Percentiles rank a stretch among this genome's conserved stretches.
Conservation (phyloP, 2,329 filamentous ascomycete genomes). For the Pestalotiopsis sp. region DNA sequence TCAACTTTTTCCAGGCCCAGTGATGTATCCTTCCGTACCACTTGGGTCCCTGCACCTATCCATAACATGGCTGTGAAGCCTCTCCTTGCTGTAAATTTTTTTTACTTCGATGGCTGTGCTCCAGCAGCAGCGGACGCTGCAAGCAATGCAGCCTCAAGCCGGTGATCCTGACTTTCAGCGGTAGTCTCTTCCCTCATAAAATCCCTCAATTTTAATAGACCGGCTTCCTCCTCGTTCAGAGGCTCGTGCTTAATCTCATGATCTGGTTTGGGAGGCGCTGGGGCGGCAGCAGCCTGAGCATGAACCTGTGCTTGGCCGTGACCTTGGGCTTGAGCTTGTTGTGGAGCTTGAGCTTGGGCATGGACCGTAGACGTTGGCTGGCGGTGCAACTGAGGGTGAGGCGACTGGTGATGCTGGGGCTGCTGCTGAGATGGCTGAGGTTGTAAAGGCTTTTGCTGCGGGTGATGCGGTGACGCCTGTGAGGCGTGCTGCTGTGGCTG, state of each 20-base stretch:
- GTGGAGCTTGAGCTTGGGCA: not conserved
- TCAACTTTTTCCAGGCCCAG: not conserved
- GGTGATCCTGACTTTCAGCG: not conserved
- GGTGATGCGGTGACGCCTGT: conserved; percentile 17
- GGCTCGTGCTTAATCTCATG: conserved; percentile 3
- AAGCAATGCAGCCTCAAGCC: not conserved
- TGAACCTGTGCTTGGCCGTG: not conserved
- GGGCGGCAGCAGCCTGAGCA: not conserved
- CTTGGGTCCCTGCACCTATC: not conserved
- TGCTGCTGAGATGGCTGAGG: conserved; percentile 13
- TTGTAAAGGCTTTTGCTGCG: conserved; percentile 15
- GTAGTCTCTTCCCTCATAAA: conserved; percentile 1
- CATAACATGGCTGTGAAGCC: not conserved
- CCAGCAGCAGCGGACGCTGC: not conserved
- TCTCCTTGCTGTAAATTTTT: not conserved
- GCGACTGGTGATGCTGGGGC: not conserved
- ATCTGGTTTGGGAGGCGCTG: not conserved
- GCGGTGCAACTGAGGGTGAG: not conserved
- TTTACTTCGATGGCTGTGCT: not conserved
- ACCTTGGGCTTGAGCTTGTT: not conserved
- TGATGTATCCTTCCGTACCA: not conserved
- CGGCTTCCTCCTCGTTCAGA: conserved; percentile 6
- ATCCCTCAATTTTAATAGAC: not conserved
- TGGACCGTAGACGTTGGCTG: not conserved
- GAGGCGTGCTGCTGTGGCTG: conserved; percentile 16